Conservation (phyloP, 371 early-diverging fungal species). For the Mortierella sp. region DNA sequence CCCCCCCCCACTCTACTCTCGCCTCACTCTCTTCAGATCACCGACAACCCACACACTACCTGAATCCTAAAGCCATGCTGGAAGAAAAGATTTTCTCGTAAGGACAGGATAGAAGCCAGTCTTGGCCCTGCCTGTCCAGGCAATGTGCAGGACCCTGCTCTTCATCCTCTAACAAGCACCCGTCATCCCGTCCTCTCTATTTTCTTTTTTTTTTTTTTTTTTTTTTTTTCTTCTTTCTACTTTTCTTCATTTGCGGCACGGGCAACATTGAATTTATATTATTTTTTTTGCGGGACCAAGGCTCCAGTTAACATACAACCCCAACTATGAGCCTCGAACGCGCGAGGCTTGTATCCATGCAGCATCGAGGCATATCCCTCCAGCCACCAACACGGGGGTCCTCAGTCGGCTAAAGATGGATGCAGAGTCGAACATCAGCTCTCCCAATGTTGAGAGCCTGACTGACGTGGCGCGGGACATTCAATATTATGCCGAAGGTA, state of each 20-base stretch:
- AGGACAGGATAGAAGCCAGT: background rate
- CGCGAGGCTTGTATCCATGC: constrained; percentile 24
- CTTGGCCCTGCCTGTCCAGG: too few species aligned
- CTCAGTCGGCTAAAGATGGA: constrained; percentile 24
- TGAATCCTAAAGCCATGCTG: constrained; percentile 10
- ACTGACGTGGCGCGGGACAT: constrained; percentile 44
- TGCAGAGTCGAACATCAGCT: background rate
- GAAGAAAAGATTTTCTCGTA: constrained; percentile 32
- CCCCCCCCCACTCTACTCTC: background rate
- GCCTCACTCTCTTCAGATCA: background rate
- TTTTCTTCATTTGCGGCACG: too few species aligned
- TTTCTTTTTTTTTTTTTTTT: background rate
- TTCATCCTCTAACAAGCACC: background rate
- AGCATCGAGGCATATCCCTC: constrained; percentile 21
- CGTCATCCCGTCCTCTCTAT: background rate
- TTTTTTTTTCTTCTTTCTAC: too few species aligned
- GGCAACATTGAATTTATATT: too few species aligned
- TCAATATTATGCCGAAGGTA: constrained; percentile 50
- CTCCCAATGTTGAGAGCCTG: constrained; percentile 30
- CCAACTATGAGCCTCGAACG: constrained; percentile 29
- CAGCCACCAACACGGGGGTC: constrained; percentile 18
- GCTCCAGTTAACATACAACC: constrained; percentile 32
- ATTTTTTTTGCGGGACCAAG: constrained; percentile 5
- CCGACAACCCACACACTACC: too few species aligned
- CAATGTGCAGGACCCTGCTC: background rate